Evolutionary conservation across 2,329 filamentous ascomycete species (phyloP), one percentile per base, ranked within the genome.

Genomic region (Epichloe amarillans): DNA sequence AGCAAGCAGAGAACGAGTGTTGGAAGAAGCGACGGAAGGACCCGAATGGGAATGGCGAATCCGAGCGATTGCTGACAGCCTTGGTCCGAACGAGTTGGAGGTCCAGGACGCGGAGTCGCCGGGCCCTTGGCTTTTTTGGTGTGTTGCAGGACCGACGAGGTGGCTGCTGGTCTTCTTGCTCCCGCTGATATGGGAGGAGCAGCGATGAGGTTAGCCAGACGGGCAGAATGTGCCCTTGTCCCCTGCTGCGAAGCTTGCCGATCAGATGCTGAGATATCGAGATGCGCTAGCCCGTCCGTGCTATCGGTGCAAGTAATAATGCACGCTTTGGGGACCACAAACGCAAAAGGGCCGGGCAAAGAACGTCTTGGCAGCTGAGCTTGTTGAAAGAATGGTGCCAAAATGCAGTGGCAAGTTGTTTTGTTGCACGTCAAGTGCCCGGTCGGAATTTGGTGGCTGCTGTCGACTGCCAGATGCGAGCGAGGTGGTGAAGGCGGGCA

Each of bases 21-120:
- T 23, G 21, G 46, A 48, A 48, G 38, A 19, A n/a, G 14, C n/a
- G 14, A 21, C 49, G 37, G 42, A 49, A 49, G 39, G 15, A 11
- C 26, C 42, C 37, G 39, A 42, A 26, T 12, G 26, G 43, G 39
- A 42, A 36, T 7, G 26, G 43, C 37, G 43, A 46, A 36, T 35
- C 14, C 14, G 47, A 35, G 38, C 38, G 33, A 33, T 40, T 11
- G 7, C 23, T 26, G 23, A 26, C 37, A 41, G 46, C 23, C 39
- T 49, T 35, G 23, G 23, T 15, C 21, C 26, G 23, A 11, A 17
- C 14, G 5, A 26, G 6, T 26, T 23, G 6, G 23, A 26, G 23
- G 23, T 26, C 37, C 43, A 44, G 50, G 37, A 36, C 33, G 49
- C 43, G 51, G 51, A 49, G 49, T 54, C 51, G 47, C 51, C 45